Evolutionary conservation across 2,329 filamentous ascomycete species (phyloP).

Genomic region (Thermothelomyces thermophilus): DNA sequence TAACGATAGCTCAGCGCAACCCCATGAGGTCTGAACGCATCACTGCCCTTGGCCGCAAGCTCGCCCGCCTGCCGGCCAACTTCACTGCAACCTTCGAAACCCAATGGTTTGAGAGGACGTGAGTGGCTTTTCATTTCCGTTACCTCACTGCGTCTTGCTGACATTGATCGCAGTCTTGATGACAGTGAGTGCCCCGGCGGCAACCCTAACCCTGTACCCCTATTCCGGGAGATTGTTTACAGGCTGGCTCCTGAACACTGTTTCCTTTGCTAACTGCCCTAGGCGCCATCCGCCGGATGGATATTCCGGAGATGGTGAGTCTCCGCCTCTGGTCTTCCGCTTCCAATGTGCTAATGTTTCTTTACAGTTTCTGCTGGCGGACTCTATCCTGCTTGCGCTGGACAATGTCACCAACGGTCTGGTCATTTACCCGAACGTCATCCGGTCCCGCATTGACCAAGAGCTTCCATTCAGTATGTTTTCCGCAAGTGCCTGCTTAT

Average conservation of each 20-base stretch:
- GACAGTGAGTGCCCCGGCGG: slow-evolving; percentile 42
- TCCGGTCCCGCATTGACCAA: slow-evolving; percentile 59
- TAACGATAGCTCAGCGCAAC: slow-evolving; percentile 13
- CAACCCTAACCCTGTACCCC: slow-evolving; percentile 21
- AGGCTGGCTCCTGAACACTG: not conserved
- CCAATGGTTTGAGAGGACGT: slow-evolving; percentile 40
- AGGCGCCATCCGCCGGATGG: slow-evolving; percentile 55
- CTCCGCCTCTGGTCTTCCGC: not conserved
- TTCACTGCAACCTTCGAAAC: slow-evolving; percentile 60
- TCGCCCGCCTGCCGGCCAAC: slow-evolving; percentile 32
- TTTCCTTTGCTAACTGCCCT: slow-evolving; percentile 1
- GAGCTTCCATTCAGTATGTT: slow-evolving; percentile 69
- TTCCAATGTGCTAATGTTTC: slow-evolving; percentile 1
- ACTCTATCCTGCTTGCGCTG: slow-evolving; percentile 59
- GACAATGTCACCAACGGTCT: slow-evolving; percentile 64
- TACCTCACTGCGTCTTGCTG: not conserved
- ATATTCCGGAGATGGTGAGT: slow-evolving; percentile 45
- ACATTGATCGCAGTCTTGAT: slow-evolving; percentile 62
- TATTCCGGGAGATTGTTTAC: not conserved
- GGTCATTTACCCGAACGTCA: slow-evolving; percentile 69
- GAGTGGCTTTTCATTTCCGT: not conserved
- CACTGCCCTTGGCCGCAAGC: slow-evolving; percentile 36
- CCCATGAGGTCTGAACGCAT: slow-evolving; percentile 45
- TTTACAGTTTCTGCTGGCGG: slow-evolving; percentile 56
- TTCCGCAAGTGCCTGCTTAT: too few relatives aligned